Evolutionary conservation across 2,329 filamentous ascomycete genomes (phyloP), one percentile per base, ranked within the genome.

Genomic region (Paracamarosporium sp.): DNA sequence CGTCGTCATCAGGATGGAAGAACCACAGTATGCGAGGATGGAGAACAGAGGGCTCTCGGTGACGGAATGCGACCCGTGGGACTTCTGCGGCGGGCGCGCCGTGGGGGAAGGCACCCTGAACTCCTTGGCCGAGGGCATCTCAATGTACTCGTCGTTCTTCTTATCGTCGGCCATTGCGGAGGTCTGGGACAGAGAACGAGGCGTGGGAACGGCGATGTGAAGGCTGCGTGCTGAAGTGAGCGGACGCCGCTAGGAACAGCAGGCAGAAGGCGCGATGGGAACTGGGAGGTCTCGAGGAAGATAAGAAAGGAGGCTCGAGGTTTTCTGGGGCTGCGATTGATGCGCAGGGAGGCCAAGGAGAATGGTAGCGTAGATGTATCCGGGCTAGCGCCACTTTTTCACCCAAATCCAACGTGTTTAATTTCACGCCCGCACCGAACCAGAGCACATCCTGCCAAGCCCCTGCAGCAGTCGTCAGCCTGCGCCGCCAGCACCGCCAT

Each of bases 1-100:
- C n/a, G 97, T 91, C 7, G 95, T 99, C 95, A 99, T 99, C 78
- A 94, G 86, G 75, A 99, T 99, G n/a, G 93, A 97, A 52, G 94
- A 92, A 71, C 90, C 83, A 79, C 95, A 99, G 83, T 99, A 99
- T 47, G 91, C 88, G 64, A 96, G 75, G 69, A 99, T 91, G 22
- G 94, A 93, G 46, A 95, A 76, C 44, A 86, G 82, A 15, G 93
- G 91, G 78, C 88, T 95, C 79, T 93, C 92, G 70, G 89, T 85
- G 61, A 92, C 40, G 17, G 70, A 63, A 7, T 53, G 25, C 45
- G 76, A 68, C 25, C 46, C n/a, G 57, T 56, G 62, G 50, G 62
- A 60, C 53, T 56, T 57, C 44, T 62, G 56, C 24, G 67, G 75
- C 69, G 74, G 79, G 69, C 65, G 81, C 71, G 69, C 84, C 79